Base-by-base conservation (phyloP, 1,139 yeast genomes). In the Hyphopichia fennica region DNA sequence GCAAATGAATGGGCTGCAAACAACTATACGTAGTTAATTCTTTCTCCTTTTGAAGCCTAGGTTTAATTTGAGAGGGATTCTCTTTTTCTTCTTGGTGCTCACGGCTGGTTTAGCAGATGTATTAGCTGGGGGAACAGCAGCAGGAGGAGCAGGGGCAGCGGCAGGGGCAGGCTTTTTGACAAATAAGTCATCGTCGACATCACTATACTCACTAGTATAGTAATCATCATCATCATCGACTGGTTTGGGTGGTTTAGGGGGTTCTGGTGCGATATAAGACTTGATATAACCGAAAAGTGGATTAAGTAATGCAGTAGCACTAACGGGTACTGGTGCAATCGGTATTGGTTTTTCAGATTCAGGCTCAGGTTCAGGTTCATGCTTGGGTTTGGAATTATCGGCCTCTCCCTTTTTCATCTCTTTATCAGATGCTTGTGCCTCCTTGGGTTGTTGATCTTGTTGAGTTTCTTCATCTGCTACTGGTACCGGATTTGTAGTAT, bases 341-440 rank as follows among this genome's bases (percentile, higher is more conserved):
- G 69, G 45, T 71, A 71, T 67, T n/a, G 72, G 28, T 9, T 25
- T 11, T 11, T 25, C 13, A 4, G 28, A 10, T 11, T 25, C n/a
- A 6, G 23, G 23, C 23, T 20, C 23, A 20, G 5, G 8, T 20
- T 20, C 23, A 20, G n/a, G n/a, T n/a, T n/a, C n/a, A n/a, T n/a
- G n/a, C n/a, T n/a, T n/a, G n/a, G n/a, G n/a, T n/a, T n/a, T n/a
- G n/a, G n/a, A n/a, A n/a, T n/a, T n/a, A n/a, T n/a, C n/a, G n/a
- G n/a, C n/a, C n/a, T n/a, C n/a, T n/a, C n/a, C n/a, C n/a, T n/a
- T n/a, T n/a, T n/a, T n/a, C n/a, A n/a, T n/a, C n/a, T n/a, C n/a
- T n/a, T n/a, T n/a, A n/a, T n/a, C n/a, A n/a, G n/a, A n/a, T n/a
- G n/a, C n/a, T n/a, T n/a, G n/a, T n/a, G n/a, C n/a, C n/a, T n/a